Conservation (phyloP, 2,329 filamentous ascomycete genomes). For the Cadophora sp. region DNA sequence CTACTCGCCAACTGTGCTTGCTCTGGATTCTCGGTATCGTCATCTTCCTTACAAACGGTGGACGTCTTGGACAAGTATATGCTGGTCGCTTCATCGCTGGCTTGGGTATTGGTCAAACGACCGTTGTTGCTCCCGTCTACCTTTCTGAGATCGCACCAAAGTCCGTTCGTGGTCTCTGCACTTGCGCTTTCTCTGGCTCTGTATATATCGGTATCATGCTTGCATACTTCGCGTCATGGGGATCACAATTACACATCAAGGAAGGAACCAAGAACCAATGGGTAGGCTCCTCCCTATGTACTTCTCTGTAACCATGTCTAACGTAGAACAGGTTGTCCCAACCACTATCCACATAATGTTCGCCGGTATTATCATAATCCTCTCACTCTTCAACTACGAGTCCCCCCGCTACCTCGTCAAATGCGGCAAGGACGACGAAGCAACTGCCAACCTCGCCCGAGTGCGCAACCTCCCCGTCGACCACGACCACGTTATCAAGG, state of each 20-base stretch:
- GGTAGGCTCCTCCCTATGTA: conserved; percentile 41
- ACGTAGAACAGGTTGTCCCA: conserved; percentile 66
- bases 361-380: conserved; percentile 71
- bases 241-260: conserved; percentile 57
- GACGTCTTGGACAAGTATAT: conserved; percentile 63
- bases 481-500: conserved; percentile 64
- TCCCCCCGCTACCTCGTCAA: conserved; percentile 75
- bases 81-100: conserved; percentile 71
- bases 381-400: conserved; percentile 73
- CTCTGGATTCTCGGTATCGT: conserved; percentile 64
- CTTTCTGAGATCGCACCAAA: conserved; percentile 75
- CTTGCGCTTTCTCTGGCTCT: conserved; percentile 71
- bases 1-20: conserved; percentile 62
- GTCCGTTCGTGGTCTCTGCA: conserved; percentile 74
- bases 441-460: conserved; percentile 57
- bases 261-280: conserved; percentile 56
- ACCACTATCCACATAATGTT: conserved; percentile 82
- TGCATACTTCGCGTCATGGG: conserved; percentile 78
- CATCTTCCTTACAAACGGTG: conserved; percentile 64
- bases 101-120: conserved; percentile 67
- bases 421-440: conserved; percentile 63
- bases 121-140: conserved; percentile 73
- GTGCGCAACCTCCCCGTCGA: conserved; percentile 65
- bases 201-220: conserved; percentile 82
- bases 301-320: conserved; percentile 21